Evolutionary conservation across 75 land plant genomes (phyloP).

Genomic region (Picea sitchensis): DNA sequence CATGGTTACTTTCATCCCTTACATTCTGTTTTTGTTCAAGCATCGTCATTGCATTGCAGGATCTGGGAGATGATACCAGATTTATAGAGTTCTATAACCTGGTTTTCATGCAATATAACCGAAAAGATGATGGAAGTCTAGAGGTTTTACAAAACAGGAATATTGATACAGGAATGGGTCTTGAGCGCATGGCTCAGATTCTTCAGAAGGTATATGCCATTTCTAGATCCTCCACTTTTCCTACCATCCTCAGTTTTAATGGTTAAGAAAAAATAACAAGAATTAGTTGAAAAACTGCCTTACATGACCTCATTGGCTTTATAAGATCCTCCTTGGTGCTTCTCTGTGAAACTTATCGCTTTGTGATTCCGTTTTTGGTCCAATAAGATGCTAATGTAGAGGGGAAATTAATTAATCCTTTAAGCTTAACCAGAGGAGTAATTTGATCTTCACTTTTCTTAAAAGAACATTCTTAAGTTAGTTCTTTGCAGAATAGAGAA

Average conservation of each 20-base stretch:
- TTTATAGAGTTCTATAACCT: conserved; percentile 93
- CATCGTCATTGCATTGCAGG: conserved; percentile 42
- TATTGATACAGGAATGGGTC: conserved; percentile 96
- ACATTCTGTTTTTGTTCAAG: neutral
- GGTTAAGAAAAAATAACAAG: neutral
- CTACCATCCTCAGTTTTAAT: neutral
- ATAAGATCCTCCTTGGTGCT: too few relatives aligned
- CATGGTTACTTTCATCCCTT: neutral
- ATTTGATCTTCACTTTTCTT: neutral
- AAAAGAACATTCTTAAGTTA: neutral
- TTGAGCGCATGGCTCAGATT: conserved; percentile 95
- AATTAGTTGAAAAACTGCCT: too few relatives aligned
- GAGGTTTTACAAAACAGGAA: conserved; percentile 80
- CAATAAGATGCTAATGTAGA: neutral
- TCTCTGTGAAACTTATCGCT: too few relatives aligned
- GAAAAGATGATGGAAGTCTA: conserved; percentile 79
- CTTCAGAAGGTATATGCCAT: conserved; percentile 75
- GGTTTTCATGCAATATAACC: conserved; percentile 97
- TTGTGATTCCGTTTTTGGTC: neutral
- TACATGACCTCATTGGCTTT: too few relatives aligned
- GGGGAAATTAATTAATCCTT: neutral
- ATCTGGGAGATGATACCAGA: conserved; percentile 84
- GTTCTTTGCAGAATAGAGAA: neutral
- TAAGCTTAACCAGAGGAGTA: neutral
- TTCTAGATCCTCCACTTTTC: neutral